Conservation (phyloP, 2,329 filamentous ascomycete species). For the Botrytis fragariae region DNA sequence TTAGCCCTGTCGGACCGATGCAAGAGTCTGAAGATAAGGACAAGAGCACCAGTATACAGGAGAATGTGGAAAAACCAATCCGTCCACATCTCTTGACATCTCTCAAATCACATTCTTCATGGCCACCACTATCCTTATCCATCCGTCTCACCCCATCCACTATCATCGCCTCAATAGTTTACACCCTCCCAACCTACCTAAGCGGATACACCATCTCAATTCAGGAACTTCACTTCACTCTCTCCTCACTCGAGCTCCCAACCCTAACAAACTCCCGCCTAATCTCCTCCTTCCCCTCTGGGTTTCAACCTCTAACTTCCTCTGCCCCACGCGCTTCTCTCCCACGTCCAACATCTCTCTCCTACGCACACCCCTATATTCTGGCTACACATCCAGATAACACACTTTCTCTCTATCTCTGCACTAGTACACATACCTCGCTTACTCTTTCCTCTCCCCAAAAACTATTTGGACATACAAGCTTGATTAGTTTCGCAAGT, state of each 20-base stretch:
- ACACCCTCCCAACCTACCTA: constrained; percentile 72
- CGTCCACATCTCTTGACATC: constrained; percentile 62
- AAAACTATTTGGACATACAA: constrained; percentile 70
- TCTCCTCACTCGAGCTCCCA: not conserved
- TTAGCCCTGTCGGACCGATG: not conserved
- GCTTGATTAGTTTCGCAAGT: constrained; percentile 64
- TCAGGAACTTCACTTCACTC: constrained; percentile 58
- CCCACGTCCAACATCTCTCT: constrained; percentile 32
- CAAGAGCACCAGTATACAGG: not conserved
- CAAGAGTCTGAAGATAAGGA: not conserved
- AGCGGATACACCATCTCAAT: constrained; percentile 86
- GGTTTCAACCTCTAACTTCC: constrained; percentile 8
- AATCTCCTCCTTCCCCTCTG: not conserved
- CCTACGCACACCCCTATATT: constrained; percentile 64
- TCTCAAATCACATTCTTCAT: constrained; percentile 75
- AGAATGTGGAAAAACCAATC: not conserved
- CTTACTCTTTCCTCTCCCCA: constrained; percentile 59
- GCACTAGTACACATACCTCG: constrained; percentile 56
- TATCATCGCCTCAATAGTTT: constrained; percentile 81
- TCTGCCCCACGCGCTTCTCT: not conserved
- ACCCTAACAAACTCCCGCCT: constrained; percentile 8
- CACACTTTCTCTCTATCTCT: constrained; percentile 66
- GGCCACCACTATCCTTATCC: constrained; percentile 77
- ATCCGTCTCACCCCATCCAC: constrained; percentile 64
- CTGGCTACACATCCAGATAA: constrained; percentile 68